These are phyloP conservation scores for Xylariaceae sp. DNA, from an alignment of 2,329 filamentous ascomycete species.

Conservation along the genomic window DNA sequence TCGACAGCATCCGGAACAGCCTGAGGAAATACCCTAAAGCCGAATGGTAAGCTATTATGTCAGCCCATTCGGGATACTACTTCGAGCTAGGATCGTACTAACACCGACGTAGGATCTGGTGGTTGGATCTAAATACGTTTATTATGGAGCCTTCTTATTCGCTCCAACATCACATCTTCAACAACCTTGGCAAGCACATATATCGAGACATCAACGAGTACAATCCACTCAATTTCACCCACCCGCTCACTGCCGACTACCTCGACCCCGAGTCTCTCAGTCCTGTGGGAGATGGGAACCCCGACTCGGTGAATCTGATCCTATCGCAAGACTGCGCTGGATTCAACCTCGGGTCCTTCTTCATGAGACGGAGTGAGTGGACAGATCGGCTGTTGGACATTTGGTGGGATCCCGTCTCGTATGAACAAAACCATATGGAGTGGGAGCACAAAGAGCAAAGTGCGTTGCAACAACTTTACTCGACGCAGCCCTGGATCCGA, in stretches of 20 bases:
- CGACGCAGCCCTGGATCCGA: conserved; percentile 86
- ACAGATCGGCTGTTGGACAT: conserved; percentile 87
- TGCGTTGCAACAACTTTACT: conserved; percentile 86
- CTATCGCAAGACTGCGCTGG: conserved; percentile 90
- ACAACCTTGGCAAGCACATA: conserved; percentile 64
- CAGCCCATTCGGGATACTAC: background rate
- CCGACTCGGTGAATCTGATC: conserved; percentile 78
- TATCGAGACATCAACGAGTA: conserved; percentile 96
- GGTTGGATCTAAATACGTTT: conserved; percentile 95
- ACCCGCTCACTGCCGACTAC: conserved; percentile 69
- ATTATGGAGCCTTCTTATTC: conserved; percentile 95
- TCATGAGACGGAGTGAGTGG: conserved; percentile 79
- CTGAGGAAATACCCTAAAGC: conserved; percentile 92
- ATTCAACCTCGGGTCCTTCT: conserved; percentile 96
- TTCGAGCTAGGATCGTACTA: conserved; percentile 4
- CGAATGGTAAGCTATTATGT: conserved; percentile 67
- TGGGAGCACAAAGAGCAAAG: conserved; percentile 99
- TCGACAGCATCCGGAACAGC: conserved; percentile 82
- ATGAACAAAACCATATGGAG: conserved; percentile 97
- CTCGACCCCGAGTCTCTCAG: conserved; percentile 72
- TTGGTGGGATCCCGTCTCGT: conserved; percentile 97
- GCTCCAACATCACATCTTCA: conserved; percentile 85
- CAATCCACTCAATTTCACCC: conserved; percentile 90
- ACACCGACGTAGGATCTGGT: conserved; percentile 78
- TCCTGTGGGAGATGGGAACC: conserved; percentile 67